Evolutionary conservation across 768 basidiomycete genomes (phyloP), one percentile per base, ranked within the genome.

Genomic region (Termitomyces eurrhizus): DNA sequence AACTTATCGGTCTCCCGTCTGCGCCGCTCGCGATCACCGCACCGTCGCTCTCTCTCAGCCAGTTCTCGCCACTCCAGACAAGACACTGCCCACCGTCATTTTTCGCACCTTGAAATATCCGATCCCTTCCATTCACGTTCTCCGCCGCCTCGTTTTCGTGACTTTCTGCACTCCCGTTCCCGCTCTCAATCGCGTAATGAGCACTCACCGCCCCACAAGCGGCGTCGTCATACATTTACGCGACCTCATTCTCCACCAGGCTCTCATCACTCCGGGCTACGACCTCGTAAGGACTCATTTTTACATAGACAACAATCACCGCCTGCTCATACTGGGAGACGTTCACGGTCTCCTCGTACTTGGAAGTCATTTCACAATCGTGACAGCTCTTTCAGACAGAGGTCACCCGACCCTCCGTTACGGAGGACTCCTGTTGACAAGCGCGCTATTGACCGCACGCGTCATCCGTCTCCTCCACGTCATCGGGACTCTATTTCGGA

Each of bases 351-450:
- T 11, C 45, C 59, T 37, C 16, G 39, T 45, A 2, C 2, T 39
- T 36, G 29, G 33, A 56, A 41, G 45, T 3, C 55, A 13, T 61
- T 52, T 56, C 29, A 16, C 18, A 41, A 33, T 8, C 59, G 29
- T 14, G 16, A 54, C 7, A 13, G 35, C 24, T 46, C 24, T 18
- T 54, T 21, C 45, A 48, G 41, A 36, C 37, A 33, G 13, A 42
- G 41, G 36, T 51, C 59, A 14, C 35, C 51, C 5, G 11, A 39
- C 9, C 32, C 39, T 53, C 39, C 56, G 21, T 0, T 41, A n/a
- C 51, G 59, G 8, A 57, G 45, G 45, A 64, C 59, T 52, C 63
- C 63, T 6, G 36, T 64, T 8, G 53, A 64, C 53, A 58, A 56
- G 58, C 59, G 58, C 44, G 42, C 33, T 52, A 65, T 59, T 42